Conservation (phyloP, 1,284 basidiomycete species). For the Pseudozyma hubeiensis region DNA sequence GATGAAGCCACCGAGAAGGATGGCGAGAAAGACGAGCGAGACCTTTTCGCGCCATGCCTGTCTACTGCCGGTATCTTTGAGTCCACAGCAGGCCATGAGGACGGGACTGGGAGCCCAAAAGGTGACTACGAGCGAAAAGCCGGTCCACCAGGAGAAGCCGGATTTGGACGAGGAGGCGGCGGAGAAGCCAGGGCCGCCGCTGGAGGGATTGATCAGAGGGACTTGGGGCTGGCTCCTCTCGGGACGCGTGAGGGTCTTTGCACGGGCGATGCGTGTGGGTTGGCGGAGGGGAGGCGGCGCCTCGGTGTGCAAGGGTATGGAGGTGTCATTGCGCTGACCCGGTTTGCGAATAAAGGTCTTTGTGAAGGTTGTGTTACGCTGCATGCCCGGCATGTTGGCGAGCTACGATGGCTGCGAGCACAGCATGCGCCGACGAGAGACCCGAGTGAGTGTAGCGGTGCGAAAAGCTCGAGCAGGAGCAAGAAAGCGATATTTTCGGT, state of each 20-base stretch:
- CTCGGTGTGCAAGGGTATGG: slow-evolving; percentile 60
- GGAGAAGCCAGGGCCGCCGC: slow-evolving; percentile 44
- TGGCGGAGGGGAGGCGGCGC: slow-evolving; percentile 66
- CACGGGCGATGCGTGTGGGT: slow-evolving; percentile 63
- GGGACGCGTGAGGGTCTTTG: slow-evolving; percentile 79
- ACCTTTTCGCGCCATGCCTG: slow-evolving; percentile 69
- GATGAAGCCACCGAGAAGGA: slow-evolving; percentile 78
- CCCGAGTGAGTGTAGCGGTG: not conserved
- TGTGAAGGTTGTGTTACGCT: slow-evolving; percentile 50
- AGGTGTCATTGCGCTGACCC: slow-evolving; percentile 47
- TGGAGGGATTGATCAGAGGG: slow-evolving; percentile 80
- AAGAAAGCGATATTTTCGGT: no score
- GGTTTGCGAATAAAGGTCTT: slow-evolving; percentile 66
- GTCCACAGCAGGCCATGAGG: slow-evolving; percentile 68
- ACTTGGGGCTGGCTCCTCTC: slow-evolving; percentile 73
- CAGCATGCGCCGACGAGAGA: slow-evolving; percentile 3
- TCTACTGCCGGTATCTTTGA: slow-evolving; percentile 54
- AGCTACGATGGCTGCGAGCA: not conserved
- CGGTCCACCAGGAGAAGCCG: slow-evolving; percentile 54
- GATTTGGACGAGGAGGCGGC: slow-evolving; percentile 8
- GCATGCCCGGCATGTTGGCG: slow-evolving; percentile 35
- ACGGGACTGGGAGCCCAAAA: slow-evolving; percentile 64
- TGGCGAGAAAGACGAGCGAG: slow-evolving; percentile 58
- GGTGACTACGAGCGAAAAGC: slow-evolving; percentile 53
- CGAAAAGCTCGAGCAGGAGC: no score